Conservation (phyloP, 139 green algal species). For the Chlorella sp. region DNA sequence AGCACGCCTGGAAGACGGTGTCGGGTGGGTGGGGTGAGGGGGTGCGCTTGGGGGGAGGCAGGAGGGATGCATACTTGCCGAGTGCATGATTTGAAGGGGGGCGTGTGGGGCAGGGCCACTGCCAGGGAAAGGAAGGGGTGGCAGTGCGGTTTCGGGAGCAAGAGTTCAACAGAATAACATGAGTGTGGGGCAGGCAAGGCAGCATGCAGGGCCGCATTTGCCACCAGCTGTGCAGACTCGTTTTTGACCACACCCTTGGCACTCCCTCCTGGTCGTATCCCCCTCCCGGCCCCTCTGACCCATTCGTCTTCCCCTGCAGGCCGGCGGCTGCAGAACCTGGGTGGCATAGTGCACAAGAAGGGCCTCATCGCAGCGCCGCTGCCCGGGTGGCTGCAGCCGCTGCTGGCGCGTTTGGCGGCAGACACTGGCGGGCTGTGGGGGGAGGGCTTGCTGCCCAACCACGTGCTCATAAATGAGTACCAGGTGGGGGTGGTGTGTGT, state of each 20-base stretch:
- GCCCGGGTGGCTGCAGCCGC: conserved; percentile 23
- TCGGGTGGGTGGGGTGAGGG: background rate
- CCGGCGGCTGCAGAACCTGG: conserved; percentile 23
- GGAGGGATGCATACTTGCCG: too few relatives aligned
- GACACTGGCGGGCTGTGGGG: background rate
- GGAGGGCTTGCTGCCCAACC: conserved; percentile 20
- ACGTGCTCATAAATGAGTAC: conserved; percentile 49
- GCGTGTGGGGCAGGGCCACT: too few relatives aligned
- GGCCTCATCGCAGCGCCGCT: conserved; percentile 16
- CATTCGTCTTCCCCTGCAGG: background rate
- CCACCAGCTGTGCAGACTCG: too few relatives aligned
- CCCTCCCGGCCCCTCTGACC: too few relatives aligned
- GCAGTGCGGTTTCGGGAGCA: background rate
- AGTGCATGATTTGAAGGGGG: too few relatives aligned
- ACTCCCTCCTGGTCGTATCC: too few relatives aligned
- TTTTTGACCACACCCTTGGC: too few relatives aligned
- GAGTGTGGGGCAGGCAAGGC: too few relatives aligned
- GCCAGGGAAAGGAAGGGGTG: background rate
- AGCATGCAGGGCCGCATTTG: too few relatives aligned
- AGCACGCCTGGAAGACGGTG: conserved; percentile 19
- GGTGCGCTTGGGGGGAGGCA: background rate
- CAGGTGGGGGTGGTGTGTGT: background rate
- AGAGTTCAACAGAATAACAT: background rate
- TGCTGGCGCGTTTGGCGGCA: background rate
- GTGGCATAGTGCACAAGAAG: conserved; percentile 9